Conservation (phyloP, 164 flowering plant genomes). For the Vitis labrusca region DNA sequence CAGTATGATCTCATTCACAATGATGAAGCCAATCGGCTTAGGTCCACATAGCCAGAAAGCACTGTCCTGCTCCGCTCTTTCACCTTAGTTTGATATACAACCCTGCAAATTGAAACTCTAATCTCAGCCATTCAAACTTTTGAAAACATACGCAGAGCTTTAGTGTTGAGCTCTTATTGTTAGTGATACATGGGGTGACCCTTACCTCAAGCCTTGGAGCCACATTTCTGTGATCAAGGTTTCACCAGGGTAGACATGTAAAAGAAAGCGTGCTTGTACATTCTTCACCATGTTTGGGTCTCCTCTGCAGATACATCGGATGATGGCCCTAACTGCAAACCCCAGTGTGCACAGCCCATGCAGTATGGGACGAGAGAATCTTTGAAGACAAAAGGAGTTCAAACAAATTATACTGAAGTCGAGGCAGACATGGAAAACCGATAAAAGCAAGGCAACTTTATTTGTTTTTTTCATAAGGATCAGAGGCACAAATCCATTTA, state of each 20-base stretch:
- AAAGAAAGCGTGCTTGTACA: slow-evolving; percentile 74
- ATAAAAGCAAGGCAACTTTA: no score
- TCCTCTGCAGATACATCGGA: slow-evolving; percentile 68
- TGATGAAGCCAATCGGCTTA: slow-evolving; percentile 46
- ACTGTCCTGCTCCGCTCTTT: slow-evolving; percentile 77
- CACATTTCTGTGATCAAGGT: slow-evolving; percentile 92
- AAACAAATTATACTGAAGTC: neutral
- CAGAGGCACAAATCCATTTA: no score
- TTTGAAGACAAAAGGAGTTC: slow-evolving; percentile 12
- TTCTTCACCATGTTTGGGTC: slow-evolving; percentile 60
- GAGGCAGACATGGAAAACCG: no score
- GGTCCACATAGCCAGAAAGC: slow-evolving; percentile 73
- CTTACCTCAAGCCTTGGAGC: slow-evolving; percentile 73
- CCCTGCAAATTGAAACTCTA: slow-evolving; percentile 53
- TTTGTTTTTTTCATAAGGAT: no score
- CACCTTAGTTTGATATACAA: slow-evolving; percentile 70
- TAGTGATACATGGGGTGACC: no score
- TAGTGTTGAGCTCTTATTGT: neutral
- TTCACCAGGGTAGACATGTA: slow-evolving; percentile 94
- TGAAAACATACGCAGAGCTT: neutral
- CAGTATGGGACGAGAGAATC: slow-evolving; percentile 89
- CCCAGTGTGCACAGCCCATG: slow-evolving; percentile 96
- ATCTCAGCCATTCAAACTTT: slow-evolving; percentile 1
- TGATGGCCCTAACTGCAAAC: slow-evolving; percentile 84
- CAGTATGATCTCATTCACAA: slow-evolving; percentile 19